phyloP scores from a whole-genome alignment of 1,284 basidiomycete species.

The Cryptococcus hybrid region DNA sequence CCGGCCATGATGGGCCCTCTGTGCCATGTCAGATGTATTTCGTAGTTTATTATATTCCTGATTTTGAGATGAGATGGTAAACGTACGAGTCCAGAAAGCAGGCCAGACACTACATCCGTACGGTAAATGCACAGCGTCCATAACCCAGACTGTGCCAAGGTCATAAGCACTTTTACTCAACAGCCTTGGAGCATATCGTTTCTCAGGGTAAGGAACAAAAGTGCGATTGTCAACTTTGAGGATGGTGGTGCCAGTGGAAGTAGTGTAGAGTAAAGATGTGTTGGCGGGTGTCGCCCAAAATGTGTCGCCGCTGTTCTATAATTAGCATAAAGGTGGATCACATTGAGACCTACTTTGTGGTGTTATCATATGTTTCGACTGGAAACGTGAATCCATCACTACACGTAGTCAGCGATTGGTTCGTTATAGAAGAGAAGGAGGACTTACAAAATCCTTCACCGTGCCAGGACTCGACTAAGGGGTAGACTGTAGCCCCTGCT shows the following conservation, averaged over 20 bases:
- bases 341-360: constrained; percentile 31
- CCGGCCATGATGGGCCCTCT: constrained; percentile 43
- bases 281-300: constrained; percentile 43
- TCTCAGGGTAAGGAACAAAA: constrained; percentile 56
- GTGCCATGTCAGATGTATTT: neutral
- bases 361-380: constrained; percentile 38
- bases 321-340: too few relatives aligned
- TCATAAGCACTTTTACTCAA: constrained; percentile 59
- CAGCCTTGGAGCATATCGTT: constrained; percentile 69
- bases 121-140: constrained; percentile 67
- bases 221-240: constrained; percentile 57
- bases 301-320: constrained; percentile 59
- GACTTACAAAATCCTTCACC: constrained; percentile 1
- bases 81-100: constrained; percentile 29
- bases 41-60: neutral
- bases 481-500: neutral
- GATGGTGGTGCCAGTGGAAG: constrained; percentile 65
- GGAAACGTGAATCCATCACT: constrained; percentile 29
- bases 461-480: neutral
- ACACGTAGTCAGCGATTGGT: neutral
- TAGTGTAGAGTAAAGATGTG: constrained; percentile 55
- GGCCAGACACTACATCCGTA: constrained; percentile 43
- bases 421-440: neutral
- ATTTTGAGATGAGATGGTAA: neutral
- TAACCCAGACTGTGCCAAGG: constrained; percentile 64